A percentile compares a stretch with the other conserved stretches of the same genome.
Evolutionary conservation across 257 asterid genomes (phyloP).

Genomic region (Capsicum rhomboideum): DNA sequence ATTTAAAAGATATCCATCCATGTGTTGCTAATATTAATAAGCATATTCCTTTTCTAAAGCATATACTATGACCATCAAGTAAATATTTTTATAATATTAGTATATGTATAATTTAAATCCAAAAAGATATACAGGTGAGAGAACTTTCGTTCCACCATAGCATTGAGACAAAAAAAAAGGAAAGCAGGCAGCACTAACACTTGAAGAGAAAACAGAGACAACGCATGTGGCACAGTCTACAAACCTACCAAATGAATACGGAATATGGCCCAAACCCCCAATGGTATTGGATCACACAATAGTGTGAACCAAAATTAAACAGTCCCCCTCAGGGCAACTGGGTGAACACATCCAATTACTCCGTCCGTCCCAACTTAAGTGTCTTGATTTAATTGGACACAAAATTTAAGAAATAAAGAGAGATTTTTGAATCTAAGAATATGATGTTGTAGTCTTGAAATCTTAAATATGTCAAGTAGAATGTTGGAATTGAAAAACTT

Average conservation of each 20-base stretch:
- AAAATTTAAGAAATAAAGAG: too few relatives aligned
- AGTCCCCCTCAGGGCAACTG: background rate
- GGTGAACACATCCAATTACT: background rate
- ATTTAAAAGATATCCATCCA: too few relatives aligned
- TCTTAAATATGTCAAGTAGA: too few relatives aligned
- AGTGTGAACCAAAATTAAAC: background rate
- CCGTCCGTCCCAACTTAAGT: too few relatives aligned
- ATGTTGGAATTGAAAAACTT: too few relatives aligned
- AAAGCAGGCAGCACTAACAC: conserved; percentile 2
- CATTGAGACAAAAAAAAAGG: conserved; percentile 7
- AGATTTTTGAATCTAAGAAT: too few relatives aligned
- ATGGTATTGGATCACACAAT: background rate
- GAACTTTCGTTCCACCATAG: background rate
- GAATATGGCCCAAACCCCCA: background rate
- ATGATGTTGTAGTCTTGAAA: too few relatives aligned
- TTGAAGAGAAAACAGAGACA: background rate
- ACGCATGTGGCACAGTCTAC: background rate
- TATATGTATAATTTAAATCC: background rate
- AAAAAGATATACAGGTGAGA: background rate
- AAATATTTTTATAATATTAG: background rate
- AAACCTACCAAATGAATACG: background rate
- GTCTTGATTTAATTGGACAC: too few relatives aligned
- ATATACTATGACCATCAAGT: background rate
- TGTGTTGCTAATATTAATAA: background rate
- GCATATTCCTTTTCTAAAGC: background rate